Conservation (phyloP, 2,329 filamentous ascomycete species). For the Trichoderma koningiopsis region DNA sequence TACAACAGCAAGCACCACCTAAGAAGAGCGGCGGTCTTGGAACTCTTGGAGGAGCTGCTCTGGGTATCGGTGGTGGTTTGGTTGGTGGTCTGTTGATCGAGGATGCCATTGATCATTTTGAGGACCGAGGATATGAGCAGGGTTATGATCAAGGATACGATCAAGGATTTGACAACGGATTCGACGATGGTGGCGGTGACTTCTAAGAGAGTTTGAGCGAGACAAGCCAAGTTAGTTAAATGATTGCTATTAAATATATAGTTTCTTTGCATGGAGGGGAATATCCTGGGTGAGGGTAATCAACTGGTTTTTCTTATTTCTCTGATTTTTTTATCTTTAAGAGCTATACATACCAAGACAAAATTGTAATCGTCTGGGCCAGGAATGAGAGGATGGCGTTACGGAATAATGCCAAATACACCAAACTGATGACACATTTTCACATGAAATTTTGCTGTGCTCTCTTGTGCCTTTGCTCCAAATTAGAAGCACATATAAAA, state of each 20-base stretch:
- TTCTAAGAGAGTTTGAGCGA: conserved; percentile 23
- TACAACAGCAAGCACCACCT: conserved; percentile 39
- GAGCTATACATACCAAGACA: conserved; percentile 6
- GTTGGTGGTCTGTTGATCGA: conserved; percentile 75
- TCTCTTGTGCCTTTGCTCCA: not conserved
- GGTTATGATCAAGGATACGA: conserved; percentile 43
- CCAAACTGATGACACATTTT: conserved; percentile 4
- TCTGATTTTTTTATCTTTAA: not conserved
- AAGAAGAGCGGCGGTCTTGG: conserved; percentile 44
- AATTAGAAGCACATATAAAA: not conserved
- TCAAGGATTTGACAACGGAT: conserved; percentile 30
- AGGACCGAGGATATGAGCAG: conserved; percentile 59
- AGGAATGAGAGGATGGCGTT: conserved; percentile 17
- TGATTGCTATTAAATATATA: not conserved
- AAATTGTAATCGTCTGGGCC: not conserved
- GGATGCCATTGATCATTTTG: conserved; percentile 64
- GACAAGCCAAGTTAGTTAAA: not conserved
- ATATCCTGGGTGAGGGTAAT: not conserved
- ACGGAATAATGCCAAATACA: conserved; percentile 8
- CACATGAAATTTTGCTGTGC: not conserved
- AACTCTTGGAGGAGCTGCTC: conserved; percentile 67
- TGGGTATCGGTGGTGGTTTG: conserved; percentile 80
- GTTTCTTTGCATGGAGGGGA: not conserved
- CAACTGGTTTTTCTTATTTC: not conserved
- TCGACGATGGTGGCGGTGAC: conserved; percentile 30